phyloP scores from a whole-genome alignment of 495 filamentous ascomycete species.

The Hypoxylon cercidicola region DNA sequence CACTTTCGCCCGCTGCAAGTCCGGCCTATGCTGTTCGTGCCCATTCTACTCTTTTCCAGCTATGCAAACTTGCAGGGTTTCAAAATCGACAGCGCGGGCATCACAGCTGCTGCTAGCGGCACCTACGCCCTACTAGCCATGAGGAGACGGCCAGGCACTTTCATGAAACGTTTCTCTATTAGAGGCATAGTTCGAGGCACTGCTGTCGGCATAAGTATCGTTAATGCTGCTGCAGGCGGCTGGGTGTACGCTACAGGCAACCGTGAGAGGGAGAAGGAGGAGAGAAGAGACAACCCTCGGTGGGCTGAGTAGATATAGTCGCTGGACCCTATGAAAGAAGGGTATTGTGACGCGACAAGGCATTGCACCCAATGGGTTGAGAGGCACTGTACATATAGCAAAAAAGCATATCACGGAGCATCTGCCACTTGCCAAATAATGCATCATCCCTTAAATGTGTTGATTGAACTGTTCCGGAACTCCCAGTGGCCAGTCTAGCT shows the following conservation, averaged over 20 bases:
- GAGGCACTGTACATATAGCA: no score
- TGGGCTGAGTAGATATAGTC: slow-evolving; percentile 48
- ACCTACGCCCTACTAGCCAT: slow-evolving; percentile 83
- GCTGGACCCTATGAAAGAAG: background rate
- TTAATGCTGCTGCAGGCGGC: slow-evolving; percentile 77
- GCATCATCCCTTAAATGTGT: no score
- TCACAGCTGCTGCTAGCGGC: slow-evolving; percentile 86
- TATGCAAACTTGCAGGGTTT: slow-evolving; percentile 84
- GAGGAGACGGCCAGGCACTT: slow-evolving; percentile 63
- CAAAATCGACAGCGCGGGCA: slow-evolving; percentile 83
- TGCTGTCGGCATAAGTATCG: slow-evolving; percentile 74
- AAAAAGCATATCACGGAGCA: no score
- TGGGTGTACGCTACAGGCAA: slow-evolving; percentile 75
- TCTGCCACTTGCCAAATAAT: no score
- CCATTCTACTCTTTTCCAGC: slow-evolving; percentile 83
- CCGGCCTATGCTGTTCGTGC: slow-evolving; percentile 83
- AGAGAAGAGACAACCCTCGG: slow-evolving; percentile 57
- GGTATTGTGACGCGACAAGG: background rate
- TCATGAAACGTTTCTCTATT: slow-evolving; percentile 69
- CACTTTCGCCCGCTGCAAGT: slow-evolving; percentile 78
- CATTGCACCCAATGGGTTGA: background rate
- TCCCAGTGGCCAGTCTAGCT: no score
- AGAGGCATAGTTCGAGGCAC: slow-evolving; percentile 76
- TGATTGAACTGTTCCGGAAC: no score
- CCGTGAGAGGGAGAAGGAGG: slow-evolving; percentile 59